A percentile compares a stretch with the other conserved stretches of the same genome.
phyloP scores from a whole-genome alignment of 371 early-diverging fungal genomes.

The Lichtheimia ornata region DNA sequence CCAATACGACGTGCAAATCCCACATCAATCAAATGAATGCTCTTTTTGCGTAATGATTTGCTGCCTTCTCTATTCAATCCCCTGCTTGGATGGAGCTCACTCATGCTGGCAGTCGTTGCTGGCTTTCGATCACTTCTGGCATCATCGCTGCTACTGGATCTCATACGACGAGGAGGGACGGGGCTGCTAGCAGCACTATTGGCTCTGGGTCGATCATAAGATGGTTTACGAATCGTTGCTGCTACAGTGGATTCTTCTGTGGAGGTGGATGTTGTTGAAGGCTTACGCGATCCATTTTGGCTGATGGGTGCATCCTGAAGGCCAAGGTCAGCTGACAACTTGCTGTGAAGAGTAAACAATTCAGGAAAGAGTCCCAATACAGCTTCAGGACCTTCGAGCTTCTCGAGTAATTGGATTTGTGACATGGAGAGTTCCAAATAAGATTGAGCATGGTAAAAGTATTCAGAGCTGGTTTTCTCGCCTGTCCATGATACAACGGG shows the following conservation, averaged over 20 bases:
- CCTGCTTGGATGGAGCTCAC: not conserved
- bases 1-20: conserved; percentile 21
- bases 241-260: not conserved
- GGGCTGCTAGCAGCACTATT: conserved; percentile 6
- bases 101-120: not conserved
- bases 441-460: conserved; percentile 26
- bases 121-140: conserved; percentile 10
- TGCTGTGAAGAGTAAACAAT: conserved; percentile 63
- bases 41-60: conserved; percentile 20
- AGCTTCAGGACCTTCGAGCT: conserved; percentile 53
- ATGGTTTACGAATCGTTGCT: not conserved
- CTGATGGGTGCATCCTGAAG: not conserved
- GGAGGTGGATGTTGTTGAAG: not conserved
- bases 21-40: conserved; percentile 21
- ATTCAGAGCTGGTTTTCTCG: conserved; percentile 18
- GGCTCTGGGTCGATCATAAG: conserved; percentile 4
- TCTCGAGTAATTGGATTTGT: conserved; percentile 27
- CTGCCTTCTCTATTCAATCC: conserved; percentile 2
- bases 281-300: not conserved
- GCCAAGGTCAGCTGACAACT: conserved; percentile 35
- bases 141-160: conserved; percentile 18
- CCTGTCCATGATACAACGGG: conserved; percentile 26
- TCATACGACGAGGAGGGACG: conserved; percentile 1
- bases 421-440: conserved; percentile 28
- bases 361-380: conserved; percentile 53